phyloP scores from a whole-genome alignment of 257 asterid species.

The Avicennia marina region DNA sequence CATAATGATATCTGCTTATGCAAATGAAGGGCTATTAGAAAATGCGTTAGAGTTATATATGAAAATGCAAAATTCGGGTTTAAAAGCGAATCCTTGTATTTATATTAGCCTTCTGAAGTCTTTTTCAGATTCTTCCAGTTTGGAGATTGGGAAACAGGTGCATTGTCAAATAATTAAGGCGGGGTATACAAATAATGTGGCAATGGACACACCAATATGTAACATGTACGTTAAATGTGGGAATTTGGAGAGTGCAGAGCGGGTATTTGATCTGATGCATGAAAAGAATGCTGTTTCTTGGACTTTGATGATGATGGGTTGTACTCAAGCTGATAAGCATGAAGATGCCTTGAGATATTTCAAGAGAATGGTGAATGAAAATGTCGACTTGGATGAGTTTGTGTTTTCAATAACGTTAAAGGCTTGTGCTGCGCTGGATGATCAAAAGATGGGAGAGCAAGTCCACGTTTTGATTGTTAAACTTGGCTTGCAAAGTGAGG shows the following conservation, averaged over 20 bases:
- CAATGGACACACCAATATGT: constrained; percentile 34
- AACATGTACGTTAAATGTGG: constrained; percentile 50
- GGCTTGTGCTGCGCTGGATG: constrained; percentile 40
- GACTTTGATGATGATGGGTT: constrained; percentile 54
- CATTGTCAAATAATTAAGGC: constrained; percentile 41
- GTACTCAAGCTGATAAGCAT: constrained; percentile 36
- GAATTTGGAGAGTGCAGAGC: constrained; percentile 28
- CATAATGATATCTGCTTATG: constrained; percentile 39
- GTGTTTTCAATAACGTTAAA: constrained; percentile 43
- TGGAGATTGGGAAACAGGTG: constrained; percentile 43
- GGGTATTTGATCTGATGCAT: constrained; percentile 27
- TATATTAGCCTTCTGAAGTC: constrained; percentile 32
- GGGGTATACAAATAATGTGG: constrained; percentile 30
- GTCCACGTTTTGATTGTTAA: constrained; percentile 35
- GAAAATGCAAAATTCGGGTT: constrained; percentile 21
- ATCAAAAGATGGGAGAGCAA: constrained; percentile 34
- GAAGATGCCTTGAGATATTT: constrained; percentile 38
- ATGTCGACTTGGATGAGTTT: constrained; percentile 36
- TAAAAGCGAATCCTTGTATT: constrained; percentile 18
- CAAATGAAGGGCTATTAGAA: constrained; percentile 27
- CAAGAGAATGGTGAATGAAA: constrained; percentile 27
- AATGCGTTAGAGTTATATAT: constrained; percentile 29
- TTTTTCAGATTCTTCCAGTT: constrained; percentile 21
- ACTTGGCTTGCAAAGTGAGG: constrained; percentile 38
- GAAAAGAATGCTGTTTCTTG: constrained; percentile 40